A percentile compares a stretch with the other conserved stretches of the same genome.
Evolutionary conservation across 1,139 yeast species (phyloP).

Genomic region (Komagataea norvegica): DNA sequence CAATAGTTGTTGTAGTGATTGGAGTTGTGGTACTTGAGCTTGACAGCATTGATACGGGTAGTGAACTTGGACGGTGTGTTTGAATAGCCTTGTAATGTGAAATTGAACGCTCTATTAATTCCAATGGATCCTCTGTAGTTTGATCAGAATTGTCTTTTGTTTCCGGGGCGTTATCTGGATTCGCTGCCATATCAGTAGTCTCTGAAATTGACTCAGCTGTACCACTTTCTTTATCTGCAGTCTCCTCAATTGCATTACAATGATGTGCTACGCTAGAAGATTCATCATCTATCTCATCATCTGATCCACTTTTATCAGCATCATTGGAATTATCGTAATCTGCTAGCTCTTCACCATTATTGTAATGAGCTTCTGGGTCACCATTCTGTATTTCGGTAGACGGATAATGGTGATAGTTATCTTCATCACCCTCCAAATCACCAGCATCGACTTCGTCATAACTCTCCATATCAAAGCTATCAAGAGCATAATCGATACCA

Average conservation of each 20-base stretch:
- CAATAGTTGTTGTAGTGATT: background rate
- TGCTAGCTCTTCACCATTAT: background rate
- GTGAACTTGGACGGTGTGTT: background rate
- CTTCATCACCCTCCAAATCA: background rate
- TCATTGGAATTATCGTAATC: background rate
- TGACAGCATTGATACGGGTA: slow-evolving; percentile 4
- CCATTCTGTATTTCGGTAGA: too few relatives aligned
- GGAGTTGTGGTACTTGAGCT: background rate
- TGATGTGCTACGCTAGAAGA: background rate
- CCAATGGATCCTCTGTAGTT: slow-evolving; percentile 3
- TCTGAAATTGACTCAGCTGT: too few relatives aligned
- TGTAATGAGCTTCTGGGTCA: too few relatives aligned
- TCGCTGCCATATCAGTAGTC: too few relatives aligned
- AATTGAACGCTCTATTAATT: slow-evolving; percentile 6
- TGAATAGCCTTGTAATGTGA: slow-evolving; percentile 6
- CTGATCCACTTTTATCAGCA: background rate
- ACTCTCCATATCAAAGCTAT: slow-evolving; percentile 5
- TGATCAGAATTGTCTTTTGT: background rate
- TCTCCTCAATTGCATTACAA: too few relatives aligned
- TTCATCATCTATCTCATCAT: background rate
- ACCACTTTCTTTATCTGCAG: background rate
- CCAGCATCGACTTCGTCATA: slow-evolving; percentile 7
- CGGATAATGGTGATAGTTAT: too few relatives aligned
- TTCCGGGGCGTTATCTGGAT: background rate
- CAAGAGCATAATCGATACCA: background rate